Evolutionary conservation across 2,329 filamentous ascomycete species (phyloP), one percentile per base, ranked within the genome.

Genomic region (Cercospora berteroae): DNA sequence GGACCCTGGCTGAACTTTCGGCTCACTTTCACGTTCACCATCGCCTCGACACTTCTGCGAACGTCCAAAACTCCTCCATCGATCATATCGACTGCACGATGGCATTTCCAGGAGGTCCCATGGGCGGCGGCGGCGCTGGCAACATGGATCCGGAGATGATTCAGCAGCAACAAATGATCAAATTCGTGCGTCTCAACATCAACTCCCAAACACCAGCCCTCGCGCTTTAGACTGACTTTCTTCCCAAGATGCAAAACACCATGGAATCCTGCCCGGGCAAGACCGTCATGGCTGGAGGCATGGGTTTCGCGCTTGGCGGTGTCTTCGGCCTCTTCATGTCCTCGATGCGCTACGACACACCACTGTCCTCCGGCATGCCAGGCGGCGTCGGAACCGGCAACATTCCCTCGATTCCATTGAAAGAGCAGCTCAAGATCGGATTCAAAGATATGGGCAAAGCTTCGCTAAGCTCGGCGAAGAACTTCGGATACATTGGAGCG

Each of bases 321-420:
- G 84, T 96, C 52, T 99, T 99, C 74, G 95, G 95, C 73, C 86
- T 98, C 75, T 99, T 99, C 84, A 99, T 98, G 94, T 93, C 94
- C 67, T 95, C 92, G 27, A 99, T 99, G 95, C 90, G 93, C 81
- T 99, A 99, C 86, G 95, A 99, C 79, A 97, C 94, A 0, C 92
- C 94, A 67, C 90, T 93, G 81, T 90, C 84, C 42, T 79, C 83
- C 59, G 81, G 82, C 70, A 60, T 80, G 77, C 72, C 76, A 74
- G 81, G 85, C 75, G 80, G 83, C n/a, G 80, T 81, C 65, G 83
- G 83, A 67, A 72, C 71, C 20, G 61, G 55, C 65, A 52, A 64
- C 18, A 82, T 89, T 72, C 79, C 85, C 68, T 82, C 86, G 70
- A 88, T 99, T 20, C 94, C 95, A 29, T 85, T 94, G 71, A 87